A percentile compares a stretch with the other conserved stretches of the same genome.
These are phyloP conservation scores for Diaporthe citri DNA, from an alignment of 2,329 filamentous ascomycete genomes.

Conservation along the genomic window DNA sequence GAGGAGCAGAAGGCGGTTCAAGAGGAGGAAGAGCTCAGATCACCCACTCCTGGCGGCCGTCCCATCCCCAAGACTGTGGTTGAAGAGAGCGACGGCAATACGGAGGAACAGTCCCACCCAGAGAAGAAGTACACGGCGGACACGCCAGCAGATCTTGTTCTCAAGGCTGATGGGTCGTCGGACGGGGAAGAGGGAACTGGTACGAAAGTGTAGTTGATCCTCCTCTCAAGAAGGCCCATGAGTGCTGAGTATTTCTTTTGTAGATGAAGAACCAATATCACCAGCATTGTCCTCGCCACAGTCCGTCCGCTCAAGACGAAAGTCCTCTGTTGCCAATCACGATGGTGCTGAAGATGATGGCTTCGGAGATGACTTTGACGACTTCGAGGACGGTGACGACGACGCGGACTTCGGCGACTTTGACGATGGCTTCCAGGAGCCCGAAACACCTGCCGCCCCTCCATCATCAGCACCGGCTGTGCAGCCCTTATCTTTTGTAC, in stretches of 20 bases:
- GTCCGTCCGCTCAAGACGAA: slow-evolving; percentile 49
- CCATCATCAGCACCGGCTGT: slow-evolving; percentile 45
- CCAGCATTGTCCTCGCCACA: slow-evolving; percentile 48
- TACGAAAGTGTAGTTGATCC: slow-evolving; percentile 53
- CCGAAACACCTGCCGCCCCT: slow-evolving; percentile 62
- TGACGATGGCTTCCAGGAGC: slow-evolving; percentile 77
- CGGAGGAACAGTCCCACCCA: slow-evolving; percentile 58
- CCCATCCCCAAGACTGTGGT: slow-evolving; percentile 66
- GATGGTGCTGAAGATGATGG: slow-evolving; percentile 49
- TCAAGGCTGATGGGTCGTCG: slow-evolving; percentile 59
- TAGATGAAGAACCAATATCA: slow-evolving; percentile 54
- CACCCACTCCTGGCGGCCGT: slow-evolving; percentile 52
- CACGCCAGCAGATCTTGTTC: slow-evolving; percentile 65
- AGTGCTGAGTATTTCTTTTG: slow-evolving; percentile 50
- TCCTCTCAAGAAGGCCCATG: slow-evolving; percentile 38
- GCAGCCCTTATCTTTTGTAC: slow-evolving; percentile 48
- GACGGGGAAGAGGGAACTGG: slow-evolving; percentile 49
- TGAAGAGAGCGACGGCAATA: slow-evolving; percentile 62
- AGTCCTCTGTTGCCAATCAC: slow-evolving; percentile 46
- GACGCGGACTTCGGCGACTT: slow-evolving; percentile 76
- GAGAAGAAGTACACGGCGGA: slow-evolving; percentile 63
- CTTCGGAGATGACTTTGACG: slow-evolving; percentile 72
- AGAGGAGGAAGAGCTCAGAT: slow-evolving; percentile 45
- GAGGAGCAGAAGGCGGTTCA: slow-evolving; percentile 48
- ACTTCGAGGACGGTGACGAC: slow-evolving; percentile 71